These are phyloP conservation scores for Dalbergia oliveri DNA, from an alignment of 306 rosid species.

Conservation along the genomic window DNA sequence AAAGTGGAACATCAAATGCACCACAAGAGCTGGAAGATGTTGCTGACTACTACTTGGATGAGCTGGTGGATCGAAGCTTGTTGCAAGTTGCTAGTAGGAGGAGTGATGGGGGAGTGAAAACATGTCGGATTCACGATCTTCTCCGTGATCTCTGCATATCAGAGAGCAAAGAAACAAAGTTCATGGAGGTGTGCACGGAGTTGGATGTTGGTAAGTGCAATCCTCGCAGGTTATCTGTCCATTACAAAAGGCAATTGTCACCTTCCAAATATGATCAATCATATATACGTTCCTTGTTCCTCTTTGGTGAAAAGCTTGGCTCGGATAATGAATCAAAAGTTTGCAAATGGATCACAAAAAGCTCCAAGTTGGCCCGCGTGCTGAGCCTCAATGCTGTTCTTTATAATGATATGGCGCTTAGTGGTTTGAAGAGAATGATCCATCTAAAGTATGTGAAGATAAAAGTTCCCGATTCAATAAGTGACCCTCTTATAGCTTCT, in stretches of 20 bases:
- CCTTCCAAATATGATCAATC: too few relatives aligned
- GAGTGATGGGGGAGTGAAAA: conserved; percentile 34
- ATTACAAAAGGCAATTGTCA: background rate
- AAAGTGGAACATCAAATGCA: background rate
- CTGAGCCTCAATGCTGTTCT: background rate
- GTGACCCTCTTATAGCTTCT: background rate
- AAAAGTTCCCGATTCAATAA: rapidly evolving
- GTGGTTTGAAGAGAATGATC: background rate
- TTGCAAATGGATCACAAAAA: background rate
- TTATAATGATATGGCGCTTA: too few relatives aligned
- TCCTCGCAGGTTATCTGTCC: conserved; percentile 30
- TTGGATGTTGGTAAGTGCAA: background rate
- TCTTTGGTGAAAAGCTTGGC: background rate
- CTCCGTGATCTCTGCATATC: background rate
- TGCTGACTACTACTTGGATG: conserved; percentile 29
- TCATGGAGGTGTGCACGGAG: background rate
- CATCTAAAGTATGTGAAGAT: conserved; percentile 25
- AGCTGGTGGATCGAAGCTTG: conserved; percentile 25
- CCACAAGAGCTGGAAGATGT: background rate
- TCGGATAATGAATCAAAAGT: background rate
- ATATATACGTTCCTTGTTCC: background rate
- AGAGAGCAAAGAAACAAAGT: background rate
- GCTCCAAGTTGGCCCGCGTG: conserved; percentile 18
- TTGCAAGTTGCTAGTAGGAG: background rate
- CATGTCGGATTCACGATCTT: conserved; percentile 37